phyloP scores from a whole-genome alignment of 1,284 basidiomycete genomes.

The Trametes hirsuta region DNA sequence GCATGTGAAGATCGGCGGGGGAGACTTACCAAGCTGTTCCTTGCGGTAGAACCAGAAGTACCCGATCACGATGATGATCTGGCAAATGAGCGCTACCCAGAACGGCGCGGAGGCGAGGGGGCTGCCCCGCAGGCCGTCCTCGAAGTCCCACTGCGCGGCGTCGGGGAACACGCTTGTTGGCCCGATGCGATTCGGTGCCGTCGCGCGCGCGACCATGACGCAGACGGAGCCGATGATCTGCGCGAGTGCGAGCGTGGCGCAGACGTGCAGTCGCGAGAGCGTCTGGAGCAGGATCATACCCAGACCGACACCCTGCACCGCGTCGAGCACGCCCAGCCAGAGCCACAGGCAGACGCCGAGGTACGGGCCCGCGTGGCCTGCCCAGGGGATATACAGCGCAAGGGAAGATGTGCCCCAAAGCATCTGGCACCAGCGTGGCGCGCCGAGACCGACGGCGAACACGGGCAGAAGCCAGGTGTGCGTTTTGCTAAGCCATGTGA shows the following conservation, averaged over 20 bases:
- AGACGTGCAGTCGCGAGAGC: constrained; percentile 89
- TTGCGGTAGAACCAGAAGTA: constrained; percentile 96
- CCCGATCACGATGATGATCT: constrained; percentile 83
- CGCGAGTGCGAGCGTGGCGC: constrained; percentile 86
- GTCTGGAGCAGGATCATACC: constrained; percentile 93
- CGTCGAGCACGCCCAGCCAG: constrained; percentile 92
- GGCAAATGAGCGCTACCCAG: constrained; percentile 84
- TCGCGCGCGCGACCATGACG: constrained; percentile 85
- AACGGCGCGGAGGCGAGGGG: constrained; percentile 82
- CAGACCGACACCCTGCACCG: constrained; percentile 89
- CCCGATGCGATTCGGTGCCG: constrained; percentile 83
- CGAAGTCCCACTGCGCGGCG: constrained; percentile 85
- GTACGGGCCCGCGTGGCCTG: constrained; percentile 81
- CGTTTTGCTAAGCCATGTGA: constrained; percentile 88
- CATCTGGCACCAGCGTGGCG: constrained; percentile 93
- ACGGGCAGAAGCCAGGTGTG: constrained; percentile 94
- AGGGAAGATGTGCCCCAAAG: constrained; percentile 88
- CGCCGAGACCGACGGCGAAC: constrained; percentile 91
- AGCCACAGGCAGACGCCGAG: constrained; percentile 88
- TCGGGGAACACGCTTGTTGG: constrained; percentile 93
- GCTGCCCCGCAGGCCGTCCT: constrained; percentile 66
- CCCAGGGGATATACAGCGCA: constrained; percentile 91
- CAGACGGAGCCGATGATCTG: constrained; percentile 83
- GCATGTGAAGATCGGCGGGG: background rate
- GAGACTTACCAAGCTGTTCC: constrained; percentile 73